phyloP scores from a whole-genome alignment of 768 basidiomycete species.

The Baorangia bicolor region DNA sequence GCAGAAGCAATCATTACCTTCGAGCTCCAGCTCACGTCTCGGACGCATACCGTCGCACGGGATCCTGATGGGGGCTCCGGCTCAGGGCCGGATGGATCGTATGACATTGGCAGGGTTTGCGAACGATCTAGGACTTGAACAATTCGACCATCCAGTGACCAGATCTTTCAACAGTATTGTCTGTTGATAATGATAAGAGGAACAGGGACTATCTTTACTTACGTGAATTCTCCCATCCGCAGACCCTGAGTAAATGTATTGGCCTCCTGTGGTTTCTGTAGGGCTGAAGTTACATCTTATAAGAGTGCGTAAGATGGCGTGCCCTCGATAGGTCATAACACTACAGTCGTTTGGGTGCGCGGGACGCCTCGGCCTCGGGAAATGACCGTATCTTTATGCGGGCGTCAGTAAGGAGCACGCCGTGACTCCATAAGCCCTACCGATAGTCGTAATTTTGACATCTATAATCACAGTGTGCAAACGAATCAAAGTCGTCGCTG shows the following conservation, averaged over 20 bases:
- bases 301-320: slow-evolving; percentile 84
- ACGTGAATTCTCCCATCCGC: slow-evolving; percentile 85
- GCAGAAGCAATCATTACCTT: slow-evolving; percentile 43
- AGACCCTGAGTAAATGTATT: slow-evolving; percentile 94
- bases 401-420: slow-evolving; percentile 8
- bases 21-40: slow-evolving; percentile 96
- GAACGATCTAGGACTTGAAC: slow-evolving; percentile 84
- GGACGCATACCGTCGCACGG: slow-evolving; percentile 57
- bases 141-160: slow-evolving; percentile 88
- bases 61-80: slow-evolving; percentile 29
- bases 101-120: slow-evolving; percentile 64
- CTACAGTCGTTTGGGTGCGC: slow-evolving; percentile 90
- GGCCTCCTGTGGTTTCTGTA: slow-evolving; percentile 83
- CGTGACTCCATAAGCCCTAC: slow-evolving; percentile 38
- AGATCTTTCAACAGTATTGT: slow-evolving; percentile 57
- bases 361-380: slow-evolving; percentile 56
- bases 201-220: slow-evolving; percentile 21
- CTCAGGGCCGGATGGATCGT: slow-evolving; percentile 70
- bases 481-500: slow-evolving; percentile 62
- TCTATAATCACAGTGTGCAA: slow-evolving; percentile 52
- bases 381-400: slow-evolving; percentile 53
- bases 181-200: slow-evolving; percentile 1
- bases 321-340: slow-evolving; percentile 94
- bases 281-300: slow-evolving; percentile 98
- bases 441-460: slow-evolving; percentile 76